Evolutionary conservation across 768 basidiomycete species (phyloP).

Genomic region (Kondoa subrosea): DNA sequence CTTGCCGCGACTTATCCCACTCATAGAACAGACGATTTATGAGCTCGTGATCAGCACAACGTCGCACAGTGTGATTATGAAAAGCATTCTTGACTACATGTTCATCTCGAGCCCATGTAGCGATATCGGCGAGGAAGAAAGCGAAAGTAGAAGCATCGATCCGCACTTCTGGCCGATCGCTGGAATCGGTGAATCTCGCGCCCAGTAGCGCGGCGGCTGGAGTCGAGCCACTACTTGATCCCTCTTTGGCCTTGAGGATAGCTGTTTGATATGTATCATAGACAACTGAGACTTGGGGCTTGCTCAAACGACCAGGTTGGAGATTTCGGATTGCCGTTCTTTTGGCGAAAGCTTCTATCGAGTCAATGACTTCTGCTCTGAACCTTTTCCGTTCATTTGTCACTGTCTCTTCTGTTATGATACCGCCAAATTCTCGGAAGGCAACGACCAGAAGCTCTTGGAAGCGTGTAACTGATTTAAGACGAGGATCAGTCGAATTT

Average conservation of each 20-base stretch:
- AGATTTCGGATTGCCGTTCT: conserved; percentile 78
- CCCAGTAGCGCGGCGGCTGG: conserved; percentile 2
- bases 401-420: conserved; percentile 91
- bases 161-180: conserved; percentile 53
- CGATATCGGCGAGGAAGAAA: conserved; percentile 75
- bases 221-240: neutral
- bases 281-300: conserved; percentile 72
- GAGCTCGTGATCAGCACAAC: conserved; percentile 88
- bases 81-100: conserved; percentile 83
- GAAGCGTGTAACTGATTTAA: conserved; percentile 87
- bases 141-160: conserved; percentile 72
- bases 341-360: conserved; percentile 85
- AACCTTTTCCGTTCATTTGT: conserved; percentile 65
- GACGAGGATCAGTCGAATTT: conserved; percentile 63
- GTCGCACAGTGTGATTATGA: conserved; percentile 71
- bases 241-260: conserved; percentile 20
- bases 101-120: conserved; percentile 90
- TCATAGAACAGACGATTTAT: conserved; percentile 85
- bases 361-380: conserved; percentile 74
- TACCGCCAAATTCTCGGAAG: conserved; percentile 68
- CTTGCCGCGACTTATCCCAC: conserved; percentile 70
- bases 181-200: conserved; percentile 28
- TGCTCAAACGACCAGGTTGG: conserved; percentile 59
- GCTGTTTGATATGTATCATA: conserved; percentile 48
- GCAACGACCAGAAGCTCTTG: conserved; percentile 87